A percentile compares a stretch with the other conserved stretches of the same genome.
Evolutionary conservation across 768 basidiomycete species (phyloP).

Genomic region (Suillus plorans): DNA sequence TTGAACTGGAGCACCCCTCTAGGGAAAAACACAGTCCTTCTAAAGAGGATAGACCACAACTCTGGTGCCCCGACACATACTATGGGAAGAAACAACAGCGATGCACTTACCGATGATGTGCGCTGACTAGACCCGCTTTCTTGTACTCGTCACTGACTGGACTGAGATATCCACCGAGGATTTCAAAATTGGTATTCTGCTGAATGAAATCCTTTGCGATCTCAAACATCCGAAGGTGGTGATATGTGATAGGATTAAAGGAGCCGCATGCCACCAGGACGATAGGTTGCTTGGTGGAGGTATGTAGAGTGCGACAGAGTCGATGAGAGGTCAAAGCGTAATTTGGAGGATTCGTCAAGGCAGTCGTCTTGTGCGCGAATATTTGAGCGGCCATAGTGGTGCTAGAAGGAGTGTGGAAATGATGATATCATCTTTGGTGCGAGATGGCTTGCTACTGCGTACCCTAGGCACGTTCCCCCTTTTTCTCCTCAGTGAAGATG

Average conservation of each 20-base stretch:
- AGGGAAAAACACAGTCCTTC: neutral
- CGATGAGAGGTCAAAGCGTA: slow-evolving; percentile 71
- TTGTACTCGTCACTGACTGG: slow-evolving; percentile 97
- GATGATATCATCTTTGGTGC: slow-evolving; percentile 8
- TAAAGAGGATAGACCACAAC: neutral
- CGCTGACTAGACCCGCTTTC: slow-evolving; percentile 90
- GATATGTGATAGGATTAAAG: slow-evolving; percentile 95
- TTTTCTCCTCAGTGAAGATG: neutral
- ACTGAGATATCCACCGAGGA: slow-evolving; percentile 93
- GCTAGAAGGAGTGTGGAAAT: slow-evolving; percentile 9
- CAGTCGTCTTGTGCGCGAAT: slow-evolving; percentile 18
- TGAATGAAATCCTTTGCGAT: slow-evolving; percentile 97
- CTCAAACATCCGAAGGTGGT: slow-evolving; percentile 98
- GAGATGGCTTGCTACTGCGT: neutral
- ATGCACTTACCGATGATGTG: slow-evolving; percentile 76
- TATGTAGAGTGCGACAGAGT: slow-evolving; percentile 54
- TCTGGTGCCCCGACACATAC: neutral
- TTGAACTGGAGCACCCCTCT: neutral
- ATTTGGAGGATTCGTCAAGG: slow-evolving; percentile 63
- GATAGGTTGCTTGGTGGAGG: slow-evolving; percentile 75
- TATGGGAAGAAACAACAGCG: neutral
- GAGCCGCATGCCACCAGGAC: slow-evolving; percentile 97
- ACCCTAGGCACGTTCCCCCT: neutral
- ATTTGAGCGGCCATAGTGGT: slow-evolving; percentile 26
- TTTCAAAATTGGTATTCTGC: slow-evolving; percentile 89